Evolutionary conservation across 2,329 filamentous ascomycete species (phyloP).

Genomic region (Epichloe baconii): DNA sequence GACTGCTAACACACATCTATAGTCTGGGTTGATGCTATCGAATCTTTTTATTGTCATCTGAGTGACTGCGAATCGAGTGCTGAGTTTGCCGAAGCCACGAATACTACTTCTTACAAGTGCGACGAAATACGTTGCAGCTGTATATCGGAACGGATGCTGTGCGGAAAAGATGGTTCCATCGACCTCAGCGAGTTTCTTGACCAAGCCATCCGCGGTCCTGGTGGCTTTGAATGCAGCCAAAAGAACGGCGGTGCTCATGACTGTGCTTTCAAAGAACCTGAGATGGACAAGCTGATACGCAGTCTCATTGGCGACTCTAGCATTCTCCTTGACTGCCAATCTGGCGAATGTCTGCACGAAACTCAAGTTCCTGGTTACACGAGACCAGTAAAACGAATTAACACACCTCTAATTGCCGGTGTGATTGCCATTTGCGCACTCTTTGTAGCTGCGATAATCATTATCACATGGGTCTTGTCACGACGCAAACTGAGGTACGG

Average conservation of each 20-base stretch:
- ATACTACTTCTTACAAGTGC: slow-evolving; percentile 76
- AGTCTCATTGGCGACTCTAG: slow-evolving; percentile 83
- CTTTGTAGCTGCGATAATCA: slow-evolving; percentile 76
- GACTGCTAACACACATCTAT: slow-evolving; percentile 2
- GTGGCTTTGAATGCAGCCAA: slow-evolving; percentile 63
- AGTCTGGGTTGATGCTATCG: slow-evolving; percentile 90
- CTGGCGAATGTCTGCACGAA: slow-evolving; percentile 86
- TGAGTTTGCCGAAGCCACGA: slow-evolving; percentile 54
- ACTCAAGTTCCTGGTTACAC: slow-evolving; percentile 88
- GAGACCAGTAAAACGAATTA: slow-evolving; percentile 83
- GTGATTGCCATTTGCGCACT: slow-evolving; percentile 79
- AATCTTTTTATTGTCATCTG: slow-evolving; percentile 93
- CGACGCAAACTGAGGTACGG: slow-evolving; percentile 58
- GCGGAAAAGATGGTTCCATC: slow-evolving; percentile 79
- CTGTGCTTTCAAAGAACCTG: slow-evolving; percentile 80
- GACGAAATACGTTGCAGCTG: slow-evolving; percentile 76
- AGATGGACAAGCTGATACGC: slow-evolving; percentile 83
- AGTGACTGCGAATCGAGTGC: slow-evolving; percentile 65
- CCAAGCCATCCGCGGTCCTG: slow-evolving; percentile 74
- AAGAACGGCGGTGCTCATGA: slow-evolving; percentile 48
- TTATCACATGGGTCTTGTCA: slow-evolving; percentile 78
- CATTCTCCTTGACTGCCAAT: slow-evolving; percentile 68
- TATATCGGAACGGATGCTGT: slow-evolving; percentile 84
- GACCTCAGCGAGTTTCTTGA: slow-evolving; percentile 84
- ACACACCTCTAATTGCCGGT: slow-evolving; percentile 87